Evolutionary conservation across 768 basidiomycete genomes (phyloP).

Genomic region (Amanita phalloides): DNA sequence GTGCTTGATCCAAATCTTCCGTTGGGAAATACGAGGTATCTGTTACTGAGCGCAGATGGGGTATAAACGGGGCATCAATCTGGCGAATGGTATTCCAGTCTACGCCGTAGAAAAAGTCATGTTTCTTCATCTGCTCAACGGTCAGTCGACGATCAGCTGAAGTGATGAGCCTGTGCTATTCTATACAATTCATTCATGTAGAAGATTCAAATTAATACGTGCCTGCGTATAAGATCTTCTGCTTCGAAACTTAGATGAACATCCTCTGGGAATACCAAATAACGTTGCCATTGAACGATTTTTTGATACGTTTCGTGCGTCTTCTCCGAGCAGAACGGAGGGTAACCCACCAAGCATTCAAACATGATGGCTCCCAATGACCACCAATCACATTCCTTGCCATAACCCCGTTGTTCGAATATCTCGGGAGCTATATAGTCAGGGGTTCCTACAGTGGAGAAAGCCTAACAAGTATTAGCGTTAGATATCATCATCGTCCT

Average conservation of each 20-base stretch:
- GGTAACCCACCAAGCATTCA: conserved; percentile 94
- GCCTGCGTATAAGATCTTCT: conserved; percentile 83
- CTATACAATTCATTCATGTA: neutral
- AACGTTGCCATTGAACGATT: conserved; percentile 89
- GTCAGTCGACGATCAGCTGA: conserved; percentile 68
- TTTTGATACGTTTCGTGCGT: conserved; percentile 98
- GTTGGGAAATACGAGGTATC: conserved; percentile 99
- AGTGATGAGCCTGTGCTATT: conserved; percentile 57
- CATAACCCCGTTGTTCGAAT: conserved; percentile 94
- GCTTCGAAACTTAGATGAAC: conserved; percentile 87
- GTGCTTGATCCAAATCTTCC: conserved; percentile 78
- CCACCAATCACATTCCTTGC: conserved; percentile 99
- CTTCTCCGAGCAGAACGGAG: conserved; percentile 90
- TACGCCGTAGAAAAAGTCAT: conserved; percentile 93
- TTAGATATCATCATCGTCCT: neutral
- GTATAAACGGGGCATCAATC: conserved; percentile 95
- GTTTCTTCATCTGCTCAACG: conserved; percentile 82
- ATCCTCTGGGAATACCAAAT: conserved; percentile 87
- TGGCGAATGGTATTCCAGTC: conserved; percentile 83
- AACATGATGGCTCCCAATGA: conserved; percentile 98
- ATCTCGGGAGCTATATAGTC: conserved; percentile 97
- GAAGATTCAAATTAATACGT: conserved; percentile 12
- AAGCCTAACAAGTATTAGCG: conserved; percentile 48
- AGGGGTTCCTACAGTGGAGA: conserved; percentile 95
- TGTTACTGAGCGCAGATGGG: conserved; percentile 84